Evolutionary conservation across 768 basidiomycete species (phyloP), one percentile per base, ranked within the genome.

Genomic region (Rubroboletus pulcherrimus): DNA sequence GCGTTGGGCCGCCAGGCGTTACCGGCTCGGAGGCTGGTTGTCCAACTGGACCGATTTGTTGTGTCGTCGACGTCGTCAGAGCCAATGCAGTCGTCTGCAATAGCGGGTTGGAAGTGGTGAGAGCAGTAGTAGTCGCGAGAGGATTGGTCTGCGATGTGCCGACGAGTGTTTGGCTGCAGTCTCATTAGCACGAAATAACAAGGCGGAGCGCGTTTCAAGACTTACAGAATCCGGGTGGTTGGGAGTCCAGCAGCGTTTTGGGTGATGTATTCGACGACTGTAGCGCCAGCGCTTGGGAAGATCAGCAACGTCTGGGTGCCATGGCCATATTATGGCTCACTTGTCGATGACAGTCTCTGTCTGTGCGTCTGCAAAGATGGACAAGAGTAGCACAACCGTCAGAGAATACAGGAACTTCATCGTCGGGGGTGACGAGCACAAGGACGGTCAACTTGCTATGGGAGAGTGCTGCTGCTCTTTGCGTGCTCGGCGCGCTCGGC

Each of bases 211-310:
- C 19, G 40, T 34, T 26, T 19, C 43, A 21, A 34, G 30, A 63
- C 77, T 24, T 53, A 85, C 82, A 85, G 34, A 7, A 71, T 67
- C 24, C 64, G 56, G 8, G 84, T 86, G 1, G 71, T 63, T 7
- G 74, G 67, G 12, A 72, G 14, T 29, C 78, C 82, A 38, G 60
- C 47, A 2, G 66, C 59, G 58, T 81, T 76, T 33, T 70, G 58
- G 17, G 79, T 76, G 55, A 80, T 51, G 43, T 79, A 70, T 53
- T 81, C 75, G 30, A 85, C 75, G 43, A 89, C 72, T 0, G 84
- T 77, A 34, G 73, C 64, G 7, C 87, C 86, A 39, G 70, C 69
- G 7, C 78, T 79, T 55, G n/a, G 30, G 42, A 51, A 19, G 55
- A 57, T 59, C 74, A 65, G 50, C 31, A 35, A 31, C 11, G 46